Percentiles rank a stretch among this genome's conserved stretches.
Conservation (phyloP, 768 basidiomycete species). For the Lactarius psammicola region DNA sequence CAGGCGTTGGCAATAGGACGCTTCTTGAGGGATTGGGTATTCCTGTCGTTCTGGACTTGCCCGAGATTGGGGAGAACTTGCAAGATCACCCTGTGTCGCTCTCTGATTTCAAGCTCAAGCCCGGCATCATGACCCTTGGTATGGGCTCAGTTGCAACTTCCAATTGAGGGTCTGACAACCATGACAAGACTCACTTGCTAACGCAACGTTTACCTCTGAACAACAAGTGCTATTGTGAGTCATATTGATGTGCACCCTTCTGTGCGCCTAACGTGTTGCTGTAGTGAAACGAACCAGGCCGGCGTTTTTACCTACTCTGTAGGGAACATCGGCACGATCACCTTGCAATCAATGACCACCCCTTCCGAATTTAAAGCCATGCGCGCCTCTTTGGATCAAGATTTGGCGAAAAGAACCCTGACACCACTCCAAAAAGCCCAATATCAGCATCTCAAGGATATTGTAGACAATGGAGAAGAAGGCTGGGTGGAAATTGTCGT, state of each 20-base stretch:
- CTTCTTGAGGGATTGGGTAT: constrained; percentile 24
- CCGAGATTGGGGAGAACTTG: constrained; percentile 27
- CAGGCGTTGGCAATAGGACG: constrained; percentile 23
- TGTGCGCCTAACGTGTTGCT: neutral
- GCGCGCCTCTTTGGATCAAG: constrained; percentile 21
- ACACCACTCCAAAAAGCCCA: constrained; percentile 23
- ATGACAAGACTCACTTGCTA: constrained; percentile 19
- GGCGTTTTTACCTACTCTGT: constrained; percentile 26
- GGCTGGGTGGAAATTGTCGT: constrained; percentile 27
- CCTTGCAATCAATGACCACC: constrained; percentile 24
- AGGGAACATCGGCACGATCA: constrained; percentile 19
- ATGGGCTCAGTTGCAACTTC: neutral
- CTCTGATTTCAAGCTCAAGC: constrained; percentile 24
- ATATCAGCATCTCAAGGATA: constrained; percentile 23
- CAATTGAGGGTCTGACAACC: constrained; percentile 1
- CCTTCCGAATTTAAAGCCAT: constrained; percentile 23
- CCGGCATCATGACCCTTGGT: constrained; percentile 26
- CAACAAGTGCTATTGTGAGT: constrained; percentile 24
- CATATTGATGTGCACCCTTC: neutral
- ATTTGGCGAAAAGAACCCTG: constrained; percentile 13
- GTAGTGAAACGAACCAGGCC: constrained; percentile 13
- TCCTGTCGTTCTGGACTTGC: constrained; percentile 27
- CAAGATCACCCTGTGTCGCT: constrained; percentile 28
- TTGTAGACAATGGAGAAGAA: constrained; percentile 25
- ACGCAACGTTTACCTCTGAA: constrained; percentile 20